These are phyloP conservation scores for Rauvolfia tetraphylla DNA, from an alignment of 257 asterid species.

Conservation along the genomic window DNA sequence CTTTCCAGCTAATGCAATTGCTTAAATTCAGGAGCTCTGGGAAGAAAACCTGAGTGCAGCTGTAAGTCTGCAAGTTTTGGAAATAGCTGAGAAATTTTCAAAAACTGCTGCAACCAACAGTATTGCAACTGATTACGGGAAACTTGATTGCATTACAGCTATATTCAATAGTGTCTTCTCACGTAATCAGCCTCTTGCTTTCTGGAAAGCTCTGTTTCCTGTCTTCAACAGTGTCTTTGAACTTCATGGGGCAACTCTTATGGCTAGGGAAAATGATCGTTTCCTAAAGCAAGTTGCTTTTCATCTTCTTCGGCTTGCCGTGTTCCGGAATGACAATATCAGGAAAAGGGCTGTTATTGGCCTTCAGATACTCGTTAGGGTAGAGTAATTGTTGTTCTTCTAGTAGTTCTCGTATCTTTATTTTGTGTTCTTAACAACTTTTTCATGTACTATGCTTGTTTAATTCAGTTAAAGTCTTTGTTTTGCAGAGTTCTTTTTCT, in stretches of 20 bases:
- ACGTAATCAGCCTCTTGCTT: conserved; percentile 80
- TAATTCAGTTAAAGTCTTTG: conserved; percentile 14
- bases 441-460: conserved; percentile 18
- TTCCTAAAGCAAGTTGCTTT: conserved; percentile 94
- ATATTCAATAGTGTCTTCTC: conserved; percentile 78
- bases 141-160: conserved; percentile 94
- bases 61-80: conserved; percentile 89
- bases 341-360: conserved; percentile 92
- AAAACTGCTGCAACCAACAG: conserved; percentile 70
- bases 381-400: conserved; percentile 26
- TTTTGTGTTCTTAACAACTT: conserved; percentile 2
- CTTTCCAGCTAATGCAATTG: conserved; percentile 6
- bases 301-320: conserved; percentile 96
- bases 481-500: conserved; percentile 82
- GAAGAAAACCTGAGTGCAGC: conserved; percentile 98
- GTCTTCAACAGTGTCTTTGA: conserved; percentile 77
- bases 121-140: conserved; percentile 95
- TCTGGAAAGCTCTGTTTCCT: conserved; percentile 90
- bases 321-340: conserved; percentile 78
- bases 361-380: conserved; percentile 94
- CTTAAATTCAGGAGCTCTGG: conserved; percentile 86
- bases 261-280: conserved; percentile 99
- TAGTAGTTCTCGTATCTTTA: conserved; percentile 10
- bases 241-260: conserved; percentile 91
- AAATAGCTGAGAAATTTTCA: conserved; percentile 78